Evolutionary conservation across 768 basidiomycete species (phyloP), one percentile per base, ranked within the genome.

Genomic region (Pleurotus pulmonarius): DNA sequence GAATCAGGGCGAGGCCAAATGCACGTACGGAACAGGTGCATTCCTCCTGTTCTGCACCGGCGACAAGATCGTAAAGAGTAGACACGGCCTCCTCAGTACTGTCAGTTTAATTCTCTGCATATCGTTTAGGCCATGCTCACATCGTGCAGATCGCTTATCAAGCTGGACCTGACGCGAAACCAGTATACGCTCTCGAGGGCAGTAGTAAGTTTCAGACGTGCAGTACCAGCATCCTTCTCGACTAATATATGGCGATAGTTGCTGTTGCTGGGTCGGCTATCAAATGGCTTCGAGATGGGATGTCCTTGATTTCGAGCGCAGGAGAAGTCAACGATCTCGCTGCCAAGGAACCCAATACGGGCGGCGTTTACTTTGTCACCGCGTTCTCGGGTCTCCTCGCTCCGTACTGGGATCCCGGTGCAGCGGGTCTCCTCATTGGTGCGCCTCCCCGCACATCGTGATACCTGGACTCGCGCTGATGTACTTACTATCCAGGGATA

Each of bases 31-130:
- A 22, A 98, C 96, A 1, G 96, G 97, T 26, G 94, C 94, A 38
- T 99, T 99, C 78, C 76, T 98, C 61, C 75, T 99, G 25, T 98
- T 97, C 80, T 92, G 91, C 73, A 98, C 97, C 1, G 97, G 96
- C 2, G 75, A 74, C 18, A 88, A 96, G 24, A 86, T 93, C 40
- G 88, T 98, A 20, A 78, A 87, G 67, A 96, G 93, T 64, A 76
- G 72, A 25, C 88, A 97, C 64, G 97, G 96, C 3, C 71, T 99
- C 56, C 72, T 99, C 64, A 93, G 88, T 62, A 98, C 97, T 1
- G 92, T 91, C 61, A 61, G 77, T 67, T 12, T 15, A 3, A 20
- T 4, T 43, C 22, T 18, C n/a, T 47, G 9, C 29, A 9, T 29
- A 29, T 29, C 29, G 29, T 29, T 29, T 9, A 54, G 22, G 43